These are phyloP conservation scores for Sindora glabra DNA, from an alignment of 306 rosid species.

Conservation along the genomic window DNA sequence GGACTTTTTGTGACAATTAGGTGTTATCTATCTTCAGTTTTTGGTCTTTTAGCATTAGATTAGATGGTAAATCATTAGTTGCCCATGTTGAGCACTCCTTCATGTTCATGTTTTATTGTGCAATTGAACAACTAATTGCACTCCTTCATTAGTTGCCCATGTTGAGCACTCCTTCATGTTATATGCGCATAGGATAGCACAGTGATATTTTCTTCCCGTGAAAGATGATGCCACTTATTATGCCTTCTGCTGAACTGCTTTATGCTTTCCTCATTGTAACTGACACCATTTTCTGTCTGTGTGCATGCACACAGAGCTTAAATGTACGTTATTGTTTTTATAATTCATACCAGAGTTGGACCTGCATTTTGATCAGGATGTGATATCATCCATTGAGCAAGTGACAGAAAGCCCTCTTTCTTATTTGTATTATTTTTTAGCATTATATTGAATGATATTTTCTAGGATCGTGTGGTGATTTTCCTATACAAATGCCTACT, in stretches of 20 bases:
- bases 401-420: background rate
- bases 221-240: background rate
- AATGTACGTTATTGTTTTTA: background rate
- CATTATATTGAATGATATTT: background rate
- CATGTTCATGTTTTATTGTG: background rate
- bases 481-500: background rate
- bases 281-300: background rate
- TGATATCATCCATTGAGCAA: too few relatives aligned
- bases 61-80: background rate
- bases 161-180: too few relatives aligned
- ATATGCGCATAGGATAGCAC: background rate
- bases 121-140: background rate
- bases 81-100: background rate
- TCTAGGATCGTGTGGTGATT: background rate
- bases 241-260: background rate
- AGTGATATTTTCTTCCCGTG: background rate
- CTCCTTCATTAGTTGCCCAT: too few relatives aligned
- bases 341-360: background rate
- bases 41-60: too few relatives aligned
- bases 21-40: too few relatives aligned
- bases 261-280: background rate
- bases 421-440: background rate
- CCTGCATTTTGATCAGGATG: too few relatives aligned
- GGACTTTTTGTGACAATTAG: too few relatives aligned
- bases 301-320: background rate